phyloP scores from a whole-genome alignment of 139 green algal species.

The Tetratostichococcus sp. region DNA sequence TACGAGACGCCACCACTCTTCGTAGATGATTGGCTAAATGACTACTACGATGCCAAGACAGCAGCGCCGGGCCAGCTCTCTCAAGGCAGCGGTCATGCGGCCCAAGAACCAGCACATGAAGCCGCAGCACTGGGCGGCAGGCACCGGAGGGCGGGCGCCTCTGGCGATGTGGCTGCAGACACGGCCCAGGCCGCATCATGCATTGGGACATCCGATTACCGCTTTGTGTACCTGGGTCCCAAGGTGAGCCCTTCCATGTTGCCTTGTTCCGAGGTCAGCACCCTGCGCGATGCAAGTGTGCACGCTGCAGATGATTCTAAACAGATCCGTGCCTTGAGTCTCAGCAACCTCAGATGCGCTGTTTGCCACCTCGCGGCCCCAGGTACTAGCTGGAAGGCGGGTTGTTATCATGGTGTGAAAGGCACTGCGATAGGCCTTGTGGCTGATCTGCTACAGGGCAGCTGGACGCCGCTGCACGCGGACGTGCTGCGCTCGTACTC shows the following conservation, averaged over 20 bases:
- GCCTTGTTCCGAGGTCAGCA: no score
- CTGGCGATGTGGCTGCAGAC: no score
- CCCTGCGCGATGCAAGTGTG: no score
- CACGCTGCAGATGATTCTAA: no score
- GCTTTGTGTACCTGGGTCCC: conserved; percentile 85
- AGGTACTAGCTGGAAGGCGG: no score
- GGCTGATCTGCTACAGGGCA: conserved; percentile 27
- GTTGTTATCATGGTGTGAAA: background rate
- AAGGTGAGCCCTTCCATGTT: conserved; percentile 2
- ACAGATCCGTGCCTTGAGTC: no score
- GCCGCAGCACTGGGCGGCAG: no score
- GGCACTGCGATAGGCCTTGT: background rate
- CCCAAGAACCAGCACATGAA: no score
- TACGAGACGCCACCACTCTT: conserved; percentile 70
- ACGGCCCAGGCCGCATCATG: background rate
- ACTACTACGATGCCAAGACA: conserved; percentile 54
- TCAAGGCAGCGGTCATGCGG: background rate
- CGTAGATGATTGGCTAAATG: conserved; percentile 87
- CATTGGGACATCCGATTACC: conserved; percentile 54
- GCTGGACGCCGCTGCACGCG: conserved; percentile 73
- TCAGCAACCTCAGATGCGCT: no score
- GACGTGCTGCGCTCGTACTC: conserved; percentile 82
- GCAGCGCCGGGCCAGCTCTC: no score
- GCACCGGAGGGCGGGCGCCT: no score
- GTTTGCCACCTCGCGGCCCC: no score